Conservation (phyloP, 257 asterid species). For the Solanum arcanum region DNA sequence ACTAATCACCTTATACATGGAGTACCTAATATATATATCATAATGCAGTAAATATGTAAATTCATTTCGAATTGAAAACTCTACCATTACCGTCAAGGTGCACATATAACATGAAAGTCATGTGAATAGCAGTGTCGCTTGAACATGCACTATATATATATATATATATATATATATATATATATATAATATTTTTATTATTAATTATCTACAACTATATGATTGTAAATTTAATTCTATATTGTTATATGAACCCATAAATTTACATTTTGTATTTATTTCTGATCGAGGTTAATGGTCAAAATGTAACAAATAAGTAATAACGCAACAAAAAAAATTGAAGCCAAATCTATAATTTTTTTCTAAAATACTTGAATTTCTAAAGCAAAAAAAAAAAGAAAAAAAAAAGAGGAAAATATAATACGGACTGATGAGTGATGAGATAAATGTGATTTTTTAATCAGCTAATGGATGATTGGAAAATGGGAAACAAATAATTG, state of each 20-base stretch:
- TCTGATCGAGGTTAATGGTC: background rate
- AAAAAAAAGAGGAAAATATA: background rate
- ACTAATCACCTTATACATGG: background rate
- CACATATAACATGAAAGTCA: background rate
- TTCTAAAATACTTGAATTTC: background rate
- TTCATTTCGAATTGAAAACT: background rate
- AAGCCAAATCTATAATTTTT: background rate
- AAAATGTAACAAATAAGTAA: background rate
- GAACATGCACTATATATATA: too few relatives aligned
- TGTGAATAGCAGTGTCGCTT: background rate
- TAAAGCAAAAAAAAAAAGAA: background rate
- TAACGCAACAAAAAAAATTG: background rate
- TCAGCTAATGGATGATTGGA: background rate
- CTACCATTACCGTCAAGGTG: background rate
- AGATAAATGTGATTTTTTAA: background rate
- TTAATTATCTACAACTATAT: background rate
- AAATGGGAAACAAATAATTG: background rate
- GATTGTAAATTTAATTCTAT: background rate
- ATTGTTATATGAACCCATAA: background rate
- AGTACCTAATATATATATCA: background rate
- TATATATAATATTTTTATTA: too few relatives aligned
- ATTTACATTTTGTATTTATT: too few relatives aligned
- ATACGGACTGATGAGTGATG: background rate
- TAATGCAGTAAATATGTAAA: background rate
- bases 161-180: too few relatives aligned